A percentile compares a stretch with the other conserved stretches of the same genome.
Conservation (phyloP, 2,329 filamentous ascomycete genomes). For the Helotiales sp. region DNA sequence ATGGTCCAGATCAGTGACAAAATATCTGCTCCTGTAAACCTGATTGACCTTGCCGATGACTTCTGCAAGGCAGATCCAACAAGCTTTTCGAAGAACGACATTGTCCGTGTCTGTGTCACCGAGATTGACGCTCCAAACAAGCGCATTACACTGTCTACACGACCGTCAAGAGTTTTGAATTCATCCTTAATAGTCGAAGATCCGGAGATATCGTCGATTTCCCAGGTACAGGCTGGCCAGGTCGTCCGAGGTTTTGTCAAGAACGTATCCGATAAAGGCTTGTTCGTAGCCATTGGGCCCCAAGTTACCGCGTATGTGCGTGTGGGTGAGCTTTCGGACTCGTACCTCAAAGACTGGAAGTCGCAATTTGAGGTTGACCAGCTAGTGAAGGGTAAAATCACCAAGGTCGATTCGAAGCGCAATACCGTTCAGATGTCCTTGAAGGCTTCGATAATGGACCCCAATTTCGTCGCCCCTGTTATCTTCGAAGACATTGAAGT, state of each 20-base stretch:
- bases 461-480: constrained; percentile 72
- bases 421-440: constrained; percentile 82
- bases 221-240: constrained; percentile 75
- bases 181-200: constrained; percentile 81
- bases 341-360: constrained; percentile 95
- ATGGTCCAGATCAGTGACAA: constrained; percentile 82
- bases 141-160: constrained; percentile 75
- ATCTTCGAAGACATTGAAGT: constrained; percentile 74
- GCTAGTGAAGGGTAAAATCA: constrained; percentile 83
- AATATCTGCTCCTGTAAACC: constrained; percentile 75
- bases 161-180: constrained; percentile 86
- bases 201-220: constrained; percentile 68
- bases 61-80: constrained; percentile 77
- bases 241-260: constrained; percentile 90
- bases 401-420: constrained; percentile 65
- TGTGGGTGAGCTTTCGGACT: constrained; percentile 85
- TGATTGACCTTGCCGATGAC: constrained; percentile 84
- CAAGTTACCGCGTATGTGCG: constrained; percentile 80
- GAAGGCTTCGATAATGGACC: constrained; percentile 80
- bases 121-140: constrained; percentile 83
- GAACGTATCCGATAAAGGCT: constrained; percentile 82
- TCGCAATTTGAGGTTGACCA: constrained; percentile 84
- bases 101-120: constrained; percentile 83
- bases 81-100: constrained; percentile 78
- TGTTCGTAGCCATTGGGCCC: constrained; percentile 83